Evolutionary conservation across 495 filamentous ascomycete species (phyloP), one percentile per base, ranked within the genome.

Genomic region (Alectoria sarmentosa): DNA sequence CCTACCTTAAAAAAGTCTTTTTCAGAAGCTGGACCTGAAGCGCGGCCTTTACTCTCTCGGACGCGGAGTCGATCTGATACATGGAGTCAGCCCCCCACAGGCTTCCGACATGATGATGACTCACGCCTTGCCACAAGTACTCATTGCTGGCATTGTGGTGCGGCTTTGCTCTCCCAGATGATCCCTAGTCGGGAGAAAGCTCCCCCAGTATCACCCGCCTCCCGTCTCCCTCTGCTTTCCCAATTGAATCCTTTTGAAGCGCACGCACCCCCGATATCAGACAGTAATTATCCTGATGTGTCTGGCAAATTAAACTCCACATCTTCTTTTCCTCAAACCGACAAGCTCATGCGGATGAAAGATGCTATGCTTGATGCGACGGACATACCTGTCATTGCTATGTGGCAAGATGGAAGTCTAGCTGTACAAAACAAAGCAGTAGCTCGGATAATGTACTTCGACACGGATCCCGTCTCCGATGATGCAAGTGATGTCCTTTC

Each of bases 391-490:
- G 83, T 88, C 23, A 77, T 89, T 32, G 84, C 85, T 19, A 84
- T 89, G 83, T 90, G 86, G 88, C 82, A 84, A 66, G 88, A 90
- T 67, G 82, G 82, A 44, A 86, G 82, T 57, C 78, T 89, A 34
- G 83, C 80, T 4, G 78, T 88, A 56, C 80, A 84, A 19, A 91
- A 91, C 66, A 79, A 76, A 69, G 86, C 86, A 32, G 79, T 83
- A 6, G 76, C 82, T 32, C 71, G 77, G 14, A 75, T 90, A 6
- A 78, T 84, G 63, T 70, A 74, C 39, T 67, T 71, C 30, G 75
- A 74, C 37, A 71, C 72, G 23, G 78, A 79, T 46, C 70, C 76
- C 15, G 74, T 76, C 15, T 69, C 76, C 26, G 75, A 70, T 26
- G 79, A 84, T 58, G 80, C 77, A 23, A 77, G 78, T 61, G 80